Evolutionary conservation across 2,329 filamentous ascomycete genomes (phyloP), one percentile per base, ranked within the genome.

Genomic region (Ceratocystis variospora): DNA sequence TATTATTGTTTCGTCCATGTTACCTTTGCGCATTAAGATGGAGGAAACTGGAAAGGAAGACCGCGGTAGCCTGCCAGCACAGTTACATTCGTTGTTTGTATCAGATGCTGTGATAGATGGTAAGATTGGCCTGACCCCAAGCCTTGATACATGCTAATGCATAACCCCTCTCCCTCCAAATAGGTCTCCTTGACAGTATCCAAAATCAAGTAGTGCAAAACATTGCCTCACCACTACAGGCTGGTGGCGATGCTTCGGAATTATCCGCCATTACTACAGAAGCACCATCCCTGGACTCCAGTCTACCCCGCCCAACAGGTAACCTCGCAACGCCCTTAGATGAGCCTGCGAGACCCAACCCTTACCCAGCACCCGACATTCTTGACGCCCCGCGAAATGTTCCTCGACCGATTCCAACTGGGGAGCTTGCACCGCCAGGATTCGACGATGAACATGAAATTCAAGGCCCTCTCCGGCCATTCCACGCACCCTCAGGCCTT

Each of bases 401-500:
- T 19, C 46, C 63, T 22, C 88, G 28, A 10, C 61, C 88, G 0
- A 73, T 85, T 17, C 91, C 92, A 0, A 77, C 81, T 0, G 85
- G 80, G 8, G 89, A 92, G 70, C 91, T 96, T 70, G 84, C 87
- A 0, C 92, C 93, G 0, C 94, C 94, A 0, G 90, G 84, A 22
- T 97, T 97, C 70, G 94, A 97, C 70, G 93, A 99, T 73, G 91
- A 96, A 72, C 87, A 90, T 71, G 90, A 96, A 69, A 81, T 96
- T 68, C 85, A 89, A 68, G 80, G 85, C 0, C 88, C 86, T 0
- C 80, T 82, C 4, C 79, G 80, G 69, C 73, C 45, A 5, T 67
- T 69, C 25, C 19, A 33, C 19, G 50, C 50, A 31, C 31, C 44
- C 25, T 15, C 33, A 22, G 41, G 48, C n/a, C 61, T 53, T 45